These are phyloP conservation scores for Syzygium jambos DNA, from an alignment of 345 rosid species.

Conservation along the genomic window DNA sequence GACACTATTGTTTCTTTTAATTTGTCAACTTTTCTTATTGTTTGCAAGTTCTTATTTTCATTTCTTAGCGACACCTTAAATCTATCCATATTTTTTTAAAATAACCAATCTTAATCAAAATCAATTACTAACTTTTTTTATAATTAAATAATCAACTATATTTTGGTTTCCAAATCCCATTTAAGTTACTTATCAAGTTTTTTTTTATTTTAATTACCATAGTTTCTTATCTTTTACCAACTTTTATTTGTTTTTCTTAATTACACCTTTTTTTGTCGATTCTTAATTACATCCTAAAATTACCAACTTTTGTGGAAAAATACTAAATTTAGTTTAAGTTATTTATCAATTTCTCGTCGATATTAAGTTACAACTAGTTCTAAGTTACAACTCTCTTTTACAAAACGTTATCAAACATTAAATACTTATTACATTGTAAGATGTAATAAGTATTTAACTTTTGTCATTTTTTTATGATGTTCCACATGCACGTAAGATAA, in stretches of 20 bases:
- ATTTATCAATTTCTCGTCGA: background rate
- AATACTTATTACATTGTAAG: background rate
- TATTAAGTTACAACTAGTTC: background rate
- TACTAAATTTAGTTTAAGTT: background rate
- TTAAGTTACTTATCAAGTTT: background rate
- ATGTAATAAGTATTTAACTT: background rate
- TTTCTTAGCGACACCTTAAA: background rate
- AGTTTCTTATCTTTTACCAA: background rate
- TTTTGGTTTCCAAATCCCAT: background rate
- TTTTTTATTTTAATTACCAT: background rate
- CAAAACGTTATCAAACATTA: too few species aligned
- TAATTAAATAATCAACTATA: background rate
- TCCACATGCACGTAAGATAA: background rate
- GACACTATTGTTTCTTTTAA: background rate
- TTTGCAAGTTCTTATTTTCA: background rate
- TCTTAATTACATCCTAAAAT: background rate
- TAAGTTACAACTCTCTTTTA: background rate
- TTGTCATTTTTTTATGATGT: background rate
- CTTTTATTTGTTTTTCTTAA: background rate
- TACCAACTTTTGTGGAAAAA: background rate
- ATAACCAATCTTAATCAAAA: background rate
- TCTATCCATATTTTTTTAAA: background rate
- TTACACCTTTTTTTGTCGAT: background rate
- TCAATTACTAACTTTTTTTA: background rate
- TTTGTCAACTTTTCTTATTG: background rate